Evolutionary conservation across 139 green algal genomes (phyloP).

Genomic region (Chlorella vulgaris): DNA sequence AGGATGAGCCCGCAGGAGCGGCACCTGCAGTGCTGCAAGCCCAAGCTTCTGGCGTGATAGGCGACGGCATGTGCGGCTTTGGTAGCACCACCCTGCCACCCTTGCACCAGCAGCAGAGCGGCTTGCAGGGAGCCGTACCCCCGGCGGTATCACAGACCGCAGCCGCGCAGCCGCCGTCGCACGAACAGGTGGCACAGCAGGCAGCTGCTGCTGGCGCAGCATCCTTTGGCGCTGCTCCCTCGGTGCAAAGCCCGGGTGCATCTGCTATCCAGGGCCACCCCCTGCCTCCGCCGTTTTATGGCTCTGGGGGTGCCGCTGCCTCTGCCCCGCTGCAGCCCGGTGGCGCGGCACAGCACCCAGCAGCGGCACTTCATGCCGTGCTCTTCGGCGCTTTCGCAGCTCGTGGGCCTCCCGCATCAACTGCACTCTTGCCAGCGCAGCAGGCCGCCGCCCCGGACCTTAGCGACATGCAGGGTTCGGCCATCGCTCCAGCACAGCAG

Average conservation of each 20-base stretch:
- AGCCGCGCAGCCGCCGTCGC: background rate
- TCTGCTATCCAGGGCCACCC: constrained; percentile 32
- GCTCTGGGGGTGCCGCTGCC: no score
- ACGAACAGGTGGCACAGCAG: background rate
- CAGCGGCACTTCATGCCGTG: background rate
- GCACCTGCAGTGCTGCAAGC: constrained; percentile 24
- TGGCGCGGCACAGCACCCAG: background rate
- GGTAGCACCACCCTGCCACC: background rate
- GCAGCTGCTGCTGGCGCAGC: background rate
- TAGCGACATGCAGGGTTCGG: constrained; percentile 17
- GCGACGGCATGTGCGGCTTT: background rate
- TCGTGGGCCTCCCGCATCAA: no score
- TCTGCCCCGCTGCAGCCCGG: no score
- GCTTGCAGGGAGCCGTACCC: background rate
- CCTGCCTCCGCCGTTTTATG: constrained; percentile 9
- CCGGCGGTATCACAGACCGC: background rate
- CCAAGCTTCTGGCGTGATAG: constrained; percentile 12
- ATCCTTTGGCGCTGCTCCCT: background rate
- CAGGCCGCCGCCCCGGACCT: background rate
- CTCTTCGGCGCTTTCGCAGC: no score
- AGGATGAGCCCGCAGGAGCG: constrained; percentile 18
- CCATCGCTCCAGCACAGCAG: background rate
- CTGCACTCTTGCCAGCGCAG: no score
- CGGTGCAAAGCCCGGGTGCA: constrained; percentile 17
- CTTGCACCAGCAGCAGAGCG: background rate